These are phyloP conservation scores for Luffa acutangula DNA, from an alignment of 306 rosid genomes.

Conservation along the genomic window DNA sequence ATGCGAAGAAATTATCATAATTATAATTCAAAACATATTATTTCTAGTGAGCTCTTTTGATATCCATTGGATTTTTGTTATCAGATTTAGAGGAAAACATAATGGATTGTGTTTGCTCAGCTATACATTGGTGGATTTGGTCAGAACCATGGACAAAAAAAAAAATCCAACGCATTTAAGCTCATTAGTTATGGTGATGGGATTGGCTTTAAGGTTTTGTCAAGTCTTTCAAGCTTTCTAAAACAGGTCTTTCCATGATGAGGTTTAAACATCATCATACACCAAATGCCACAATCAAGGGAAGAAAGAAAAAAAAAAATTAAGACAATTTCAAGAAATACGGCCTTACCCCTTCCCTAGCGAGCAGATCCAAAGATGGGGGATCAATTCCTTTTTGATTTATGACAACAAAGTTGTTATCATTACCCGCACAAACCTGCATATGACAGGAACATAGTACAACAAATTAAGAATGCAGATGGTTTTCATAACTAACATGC, in stretches of 20 bases:
- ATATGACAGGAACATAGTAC: not conserved
- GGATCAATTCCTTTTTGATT: conserved; percentile 99
- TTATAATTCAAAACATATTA: not conserved
- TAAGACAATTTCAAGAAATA: not conserved
- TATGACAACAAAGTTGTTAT: conserved; percentile 69
- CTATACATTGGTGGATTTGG: not conserved
- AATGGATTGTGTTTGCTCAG: not conserved
- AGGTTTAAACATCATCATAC: not conserved
- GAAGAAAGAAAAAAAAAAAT: not conserved
- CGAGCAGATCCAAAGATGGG: conserved; percentile 86
- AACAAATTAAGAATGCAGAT: not conserved
- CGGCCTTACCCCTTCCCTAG: conserved; percentile 86
- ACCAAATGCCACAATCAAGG: not conserved
- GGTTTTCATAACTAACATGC: not conserved
- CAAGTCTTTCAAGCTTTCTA: not conserved
- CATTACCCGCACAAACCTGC: conserved; percentile 78
- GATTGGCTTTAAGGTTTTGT: not conserved
- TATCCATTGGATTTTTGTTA: not conserved
- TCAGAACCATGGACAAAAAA: not conserved
- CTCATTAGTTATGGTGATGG: not conserved
- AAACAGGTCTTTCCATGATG: not conserved
- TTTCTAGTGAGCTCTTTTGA: not conserved
- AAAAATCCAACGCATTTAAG: not conserved
- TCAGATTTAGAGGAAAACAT: not conserved
- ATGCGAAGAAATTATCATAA: not conserved